Evolutionary conservation across 495 filamentous ascomycete species (phyloP).

Genomic region (Podospora australis): DNA sequence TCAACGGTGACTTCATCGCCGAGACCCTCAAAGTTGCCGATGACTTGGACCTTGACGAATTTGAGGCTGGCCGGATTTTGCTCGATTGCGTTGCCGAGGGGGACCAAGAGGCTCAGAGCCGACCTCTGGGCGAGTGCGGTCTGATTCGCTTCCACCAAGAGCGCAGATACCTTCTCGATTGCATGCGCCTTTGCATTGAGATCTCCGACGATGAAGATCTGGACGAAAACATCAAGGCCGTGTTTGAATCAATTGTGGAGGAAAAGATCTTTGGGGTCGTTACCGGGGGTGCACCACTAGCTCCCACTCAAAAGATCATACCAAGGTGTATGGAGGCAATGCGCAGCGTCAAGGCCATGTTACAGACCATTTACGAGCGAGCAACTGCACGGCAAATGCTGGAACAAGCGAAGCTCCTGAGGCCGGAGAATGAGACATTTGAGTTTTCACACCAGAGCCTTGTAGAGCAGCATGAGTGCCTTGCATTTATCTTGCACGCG

Average conservation of each 20-base stretch:
- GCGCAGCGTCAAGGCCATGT: constrained; percentile 63
- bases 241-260: constrained; percentile 33
- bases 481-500: constrained; percentile 69
- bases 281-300: constrained; percentile 17
- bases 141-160: constrained; percentile 80
- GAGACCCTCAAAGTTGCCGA: constrained; percentile 73
- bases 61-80: constrained; percentile 69
- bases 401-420: constrained; percentile 48
- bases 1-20: constrained; percentile 84
- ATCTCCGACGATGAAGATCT: constrained; percentile 50
- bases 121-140: constrained; percentile 62
- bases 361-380: constrained; percentile 65
- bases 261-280: constrained; percentile 32
- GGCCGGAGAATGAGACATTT: constrained; percentile 61
- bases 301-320: constrained; percentile 41
- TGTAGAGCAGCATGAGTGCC: constrained; percentile 76
- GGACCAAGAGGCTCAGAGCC: constrained; percentile 57
- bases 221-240: constrained; percentile 31
- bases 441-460: constrained; percentile 67
- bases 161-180: constrained; percentile 72
- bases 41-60: constrained; percentile 80
- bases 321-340: constrained; percentile 67
- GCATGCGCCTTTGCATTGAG: constrained; percentile 67
- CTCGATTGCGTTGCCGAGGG: constrained; percentile 60
- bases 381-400: constrained; percentile 63